Conservation (phyloP, 192 early-diverging fungal genomes). For the Neocallimastix lanati region DNA sequence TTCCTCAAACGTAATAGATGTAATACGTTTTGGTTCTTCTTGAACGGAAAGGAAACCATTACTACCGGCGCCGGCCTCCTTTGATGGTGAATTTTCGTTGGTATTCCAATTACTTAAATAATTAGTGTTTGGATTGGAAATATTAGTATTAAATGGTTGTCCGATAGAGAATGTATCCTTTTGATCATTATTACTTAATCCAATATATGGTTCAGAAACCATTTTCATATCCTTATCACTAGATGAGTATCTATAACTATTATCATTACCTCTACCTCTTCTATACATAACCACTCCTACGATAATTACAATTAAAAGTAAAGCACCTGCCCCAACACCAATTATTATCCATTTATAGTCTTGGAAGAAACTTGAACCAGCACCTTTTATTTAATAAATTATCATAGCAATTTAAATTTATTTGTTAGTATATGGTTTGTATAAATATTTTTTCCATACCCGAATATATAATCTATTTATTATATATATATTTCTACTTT, state of each 20-base stretch:
- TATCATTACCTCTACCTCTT: not conserved
- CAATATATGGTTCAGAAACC: not conserved
- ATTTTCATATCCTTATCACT: not conserved
- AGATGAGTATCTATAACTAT: not conserved
- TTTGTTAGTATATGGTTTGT: too few species aligned
- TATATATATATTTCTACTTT: too few species aligned
- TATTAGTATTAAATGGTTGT: not conserved
- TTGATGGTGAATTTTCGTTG: too few species aligned
- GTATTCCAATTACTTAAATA: not conserved
- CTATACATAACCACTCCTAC: not conserved
- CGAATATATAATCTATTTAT: too few species aligned
- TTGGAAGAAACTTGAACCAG: too few species aligned
- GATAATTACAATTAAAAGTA: not conserved
- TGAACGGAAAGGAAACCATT: not conserved
- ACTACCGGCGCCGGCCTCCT: too few species aligned
- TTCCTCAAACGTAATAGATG: not conserved
- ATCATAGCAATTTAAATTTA: too few species aligned
- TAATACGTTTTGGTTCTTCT: not conserved
- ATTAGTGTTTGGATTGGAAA: not conserved
- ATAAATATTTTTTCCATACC: too few species aligned
- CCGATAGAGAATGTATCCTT: not conserved
- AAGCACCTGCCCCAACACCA: not conserved
- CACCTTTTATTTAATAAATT: too few species aligned
- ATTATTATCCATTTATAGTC: not conserved
- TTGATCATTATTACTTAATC: not conserved